phyloP scores from a whole-genome alignment of 495 filamentous ascomycete species.

The Pyronema domesticum region DNA sequence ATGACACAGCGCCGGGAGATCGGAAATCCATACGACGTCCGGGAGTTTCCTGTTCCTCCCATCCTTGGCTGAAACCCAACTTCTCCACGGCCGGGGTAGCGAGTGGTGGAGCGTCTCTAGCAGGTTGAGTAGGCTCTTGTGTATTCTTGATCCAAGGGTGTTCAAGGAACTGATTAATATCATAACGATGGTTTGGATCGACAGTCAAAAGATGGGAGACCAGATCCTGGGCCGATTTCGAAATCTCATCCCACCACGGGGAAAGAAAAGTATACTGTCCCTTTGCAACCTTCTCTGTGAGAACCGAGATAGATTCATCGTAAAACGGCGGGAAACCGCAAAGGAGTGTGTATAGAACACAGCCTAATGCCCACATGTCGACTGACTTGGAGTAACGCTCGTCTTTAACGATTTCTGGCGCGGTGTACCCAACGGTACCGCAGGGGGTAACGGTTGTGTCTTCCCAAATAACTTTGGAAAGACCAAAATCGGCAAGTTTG shows the following conservation, averaged over 20 bases:
- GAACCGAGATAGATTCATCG: slow-evolving; percentile 89
- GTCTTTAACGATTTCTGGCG: slow-evolving; percentile 98
- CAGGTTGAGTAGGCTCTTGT: slow-evolving; percentile 58
- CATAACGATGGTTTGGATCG: slow-evolving; percentile 78
- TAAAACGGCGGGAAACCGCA: slow-evolving; percentile 98
- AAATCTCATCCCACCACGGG: slow-evolving; percentile 99
- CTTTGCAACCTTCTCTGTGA: slow-evolving; percentile 92
- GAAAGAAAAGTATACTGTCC: slow-evolving; percentile 97
- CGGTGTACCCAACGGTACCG: slow-evolving; percentile 93
- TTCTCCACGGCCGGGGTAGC: slow-evolving; percentile 42
- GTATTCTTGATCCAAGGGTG: slow-evolving; percentile 80
- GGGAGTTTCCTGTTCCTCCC: slow-evolving; percentile 28
- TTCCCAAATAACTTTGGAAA: slow-evolving; percentile 97
- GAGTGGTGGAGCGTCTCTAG: slow-evolving; percentile 57
- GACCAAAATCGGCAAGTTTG: slow-evolving; percentile 94
- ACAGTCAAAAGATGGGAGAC: slow-evolving; percentile 86
- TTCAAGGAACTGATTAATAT: slow-evolving; percentile 68
- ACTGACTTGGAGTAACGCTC: slow-evolving; percentile 97
- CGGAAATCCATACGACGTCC: slow-evolving; percentile 80
- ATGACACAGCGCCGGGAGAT: slow-evolving; percentile 82
- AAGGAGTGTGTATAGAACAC: slow-evolving; percentile 87
- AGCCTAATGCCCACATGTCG: slow-evolving; percentile 97
- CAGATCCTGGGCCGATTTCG: slow-evolving; percentile 82
- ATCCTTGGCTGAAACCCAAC: slow-evolving; percentile 33
- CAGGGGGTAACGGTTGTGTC: slow-evolving; percentile 98